Base-by-base conservation (phyloP, 768 basidiomycete genomes). In the Phanerochaete sordida region DNA sequence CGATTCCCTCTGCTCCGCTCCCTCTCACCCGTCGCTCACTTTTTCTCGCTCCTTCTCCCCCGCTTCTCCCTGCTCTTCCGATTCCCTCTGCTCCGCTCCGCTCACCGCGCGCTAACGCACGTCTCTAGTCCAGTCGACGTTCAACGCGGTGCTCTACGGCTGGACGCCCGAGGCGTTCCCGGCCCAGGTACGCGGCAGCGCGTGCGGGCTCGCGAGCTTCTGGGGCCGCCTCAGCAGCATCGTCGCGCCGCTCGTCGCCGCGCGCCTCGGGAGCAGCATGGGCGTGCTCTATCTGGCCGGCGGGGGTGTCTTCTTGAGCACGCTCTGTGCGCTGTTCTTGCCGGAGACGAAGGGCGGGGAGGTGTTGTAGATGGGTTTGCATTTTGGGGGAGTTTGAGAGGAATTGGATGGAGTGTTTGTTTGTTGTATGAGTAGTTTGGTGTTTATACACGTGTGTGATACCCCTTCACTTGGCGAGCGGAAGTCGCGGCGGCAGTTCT, bases 131-230 rank as follows among this genome's bases (percentile, higher is more conserved):
- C 59, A 60, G 35, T 60, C 59, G 31, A 60, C 59, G 21, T 60
- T 60, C 54, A 60, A 60, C 47, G 59, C 59, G 31, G 59, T 60
- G n/a, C 59, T 60, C n/a, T 60, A 60, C 47, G 59, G 59, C 30
- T 60, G 59, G 59, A 60, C 59, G 35, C 59, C 59, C 47, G 59
- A 60, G 33, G 59, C 59, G 52, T 60, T 60, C 59, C 59, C 59
- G 19, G 59, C 59, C 2, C 23, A 52, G 21, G 53, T 55, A 21
- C 59, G 59, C 35, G 59, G 59, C 8, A 26, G 21, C 33, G 59
- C 59, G 28, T 60, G 52, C 53, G 59, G 59, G n/a, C 59, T 60
- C 52, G 59, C 59, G 47, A 55, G 53, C 26, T 60, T 60, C 59
- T 60, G 59, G 59, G 59, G 59, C 45, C 59, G 59, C 16, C 59